These are phyloP conservation scores for Coprinopsis strossmayeri DNA, from an alignment of 768 basidiomycete species.

Conservation along the genomic window DNA sequence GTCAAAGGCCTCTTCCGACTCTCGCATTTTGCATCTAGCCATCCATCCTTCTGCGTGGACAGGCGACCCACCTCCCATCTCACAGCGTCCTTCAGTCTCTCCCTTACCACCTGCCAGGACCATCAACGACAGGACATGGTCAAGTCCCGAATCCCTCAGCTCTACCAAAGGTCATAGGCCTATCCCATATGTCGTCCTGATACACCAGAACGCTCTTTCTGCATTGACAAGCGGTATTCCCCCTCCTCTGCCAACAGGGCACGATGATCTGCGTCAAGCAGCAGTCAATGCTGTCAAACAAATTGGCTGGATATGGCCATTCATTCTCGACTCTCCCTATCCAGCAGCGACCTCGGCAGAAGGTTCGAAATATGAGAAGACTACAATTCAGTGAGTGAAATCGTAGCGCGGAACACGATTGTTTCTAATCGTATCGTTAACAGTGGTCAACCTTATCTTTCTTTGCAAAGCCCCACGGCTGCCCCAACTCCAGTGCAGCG, in stretches of 20 bases:
- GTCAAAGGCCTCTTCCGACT: slow-evolving; percentile 51
- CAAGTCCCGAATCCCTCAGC: not conserved
- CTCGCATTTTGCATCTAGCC: slow-evolving; percentile 63
- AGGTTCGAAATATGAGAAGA: slow-evolving; percentile 35
- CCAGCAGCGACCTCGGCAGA: slow-evolving; percentile 28
- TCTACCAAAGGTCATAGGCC: slow-evolving; percentile 13
- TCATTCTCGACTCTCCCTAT: slow-evolving; percentile 40
- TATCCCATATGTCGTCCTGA: slow-evolving; percentile 31
- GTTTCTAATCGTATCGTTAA: slow-evolving; percentile 10
- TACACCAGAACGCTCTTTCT: slow-evolving; percentile 38
- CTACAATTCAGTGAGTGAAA: slow-evolving; percentile 32
- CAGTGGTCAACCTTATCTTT: slow-evolving; percentile 51
- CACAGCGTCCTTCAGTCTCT: not conserved
- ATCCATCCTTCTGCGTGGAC: slow-evolving; percentile 80
- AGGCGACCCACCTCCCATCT: slow-evolving; percentile 35
- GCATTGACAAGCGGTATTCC: slow-evolving; percentile 23
- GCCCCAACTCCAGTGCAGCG: slow-evolving; percentile 52
- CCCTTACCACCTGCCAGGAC: not conserved
- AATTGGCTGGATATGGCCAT: slow-evolving; percentile 46
- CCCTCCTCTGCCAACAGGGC: slow-evolving; percentile 11
- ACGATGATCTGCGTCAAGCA: slow-evolving; percentile 15
- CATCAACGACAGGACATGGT: too few relatives aligned
- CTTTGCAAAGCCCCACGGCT: slow-evolving; percentile 36
- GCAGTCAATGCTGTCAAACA: slow-evolving; percentile 23
- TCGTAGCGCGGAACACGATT: not conserved